These are phyloP conservation scores for Microsporum canis DNA, from an alignment of 2,329 filamentous ascomycete genomes.

Conservation along the genomic window DNA sequence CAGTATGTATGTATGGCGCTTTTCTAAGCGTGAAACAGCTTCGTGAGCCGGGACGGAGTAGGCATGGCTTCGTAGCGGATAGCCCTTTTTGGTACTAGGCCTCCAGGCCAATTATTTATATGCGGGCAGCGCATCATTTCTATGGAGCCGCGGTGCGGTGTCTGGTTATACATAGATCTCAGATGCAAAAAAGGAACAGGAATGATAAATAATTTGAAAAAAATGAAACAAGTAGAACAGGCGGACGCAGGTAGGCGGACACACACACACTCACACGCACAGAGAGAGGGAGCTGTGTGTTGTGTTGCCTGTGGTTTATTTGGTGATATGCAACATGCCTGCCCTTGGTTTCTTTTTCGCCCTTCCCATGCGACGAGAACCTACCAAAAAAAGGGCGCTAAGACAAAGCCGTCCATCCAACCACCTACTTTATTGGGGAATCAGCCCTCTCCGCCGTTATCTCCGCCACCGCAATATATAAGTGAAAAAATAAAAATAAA, in stretches of 20 bases:
- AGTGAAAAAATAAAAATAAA: no score
- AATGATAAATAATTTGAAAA: background rate
- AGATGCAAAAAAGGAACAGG: background rate
- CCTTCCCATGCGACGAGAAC: background rate
- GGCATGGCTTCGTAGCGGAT: background rate
- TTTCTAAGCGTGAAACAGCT: background rate
- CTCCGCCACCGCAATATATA: background rate
- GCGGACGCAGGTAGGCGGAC: background rate
- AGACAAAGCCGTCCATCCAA: constrained; percentile 5
- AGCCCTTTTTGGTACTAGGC: background rate
- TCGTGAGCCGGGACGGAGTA: background rate
- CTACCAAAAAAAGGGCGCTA: constrained; percentile 1
- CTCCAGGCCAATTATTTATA: background rate
- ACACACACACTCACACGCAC: background rate
- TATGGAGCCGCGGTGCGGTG: background rate
- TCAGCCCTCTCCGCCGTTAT: background rate
- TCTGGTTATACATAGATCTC: background rate
- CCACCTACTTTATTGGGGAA: constrained; percentile 4
- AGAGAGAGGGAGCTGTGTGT: background rate
- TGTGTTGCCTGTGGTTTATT: no score
- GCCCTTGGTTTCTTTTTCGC: background rate
- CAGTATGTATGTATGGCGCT: background rate
- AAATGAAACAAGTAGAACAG: background rate
- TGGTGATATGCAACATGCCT: background rate
- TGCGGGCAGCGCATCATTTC: background rate